Conservation (phyloP, 176 grass and related monocot species). For the Triticum aestivum region IWGSC_CS_RefSeq_v2.1 NC_057811.1:104159371-104159870, state of each 20-base stretch:
- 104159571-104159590: neutral
- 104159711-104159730: neutral
- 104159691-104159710: neutral
- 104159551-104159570: neutral
- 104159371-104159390: slow-evolving; percentile 10
- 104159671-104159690: neutral
- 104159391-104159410: slow-evolving; percentile 1
- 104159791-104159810: neutral
- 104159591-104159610: neutral
- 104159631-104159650: neutral
- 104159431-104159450: neutral
- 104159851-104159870: slow-evolving; percentile 87
- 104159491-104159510: neutral
- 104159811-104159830: slow-evolving; percentile 35
- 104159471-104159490: neutral
- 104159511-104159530: neutral
- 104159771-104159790: neutral
- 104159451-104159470: neutral
- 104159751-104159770: neutral
- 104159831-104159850: slow-evolving; percentile 92
- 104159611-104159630: neutral
- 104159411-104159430: neutral
- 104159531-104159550: neutral
- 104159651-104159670: neutral
- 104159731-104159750: neutral